These are phyloP conservation scores for Ascochyta koolunga DNA, from an alignment of 2,329 filamentous ascomycete species.

Conservation along the genomic window DNA sequence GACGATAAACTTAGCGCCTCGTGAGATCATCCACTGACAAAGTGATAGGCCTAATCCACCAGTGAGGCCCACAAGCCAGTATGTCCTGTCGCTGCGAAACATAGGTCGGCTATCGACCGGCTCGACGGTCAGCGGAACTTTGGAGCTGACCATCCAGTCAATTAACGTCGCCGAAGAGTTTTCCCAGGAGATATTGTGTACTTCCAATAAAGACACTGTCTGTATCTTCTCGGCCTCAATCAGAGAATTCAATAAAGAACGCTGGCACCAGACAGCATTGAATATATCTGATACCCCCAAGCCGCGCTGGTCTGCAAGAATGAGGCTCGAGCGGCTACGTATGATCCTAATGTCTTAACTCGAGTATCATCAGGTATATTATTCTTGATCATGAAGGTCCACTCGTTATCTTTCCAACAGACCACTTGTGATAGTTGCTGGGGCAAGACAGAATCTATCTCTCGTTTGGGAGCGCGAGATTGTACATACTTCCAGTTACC, in stretches of 20 bases:
- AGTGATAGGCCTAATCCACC: constrained; percentile 29
- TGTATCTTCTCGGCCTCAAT: neutral
- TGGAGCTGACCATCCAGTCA: neutral
- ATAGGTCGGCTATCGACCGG: neutral
- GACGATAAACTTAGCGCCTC: constrained; percentile 29
- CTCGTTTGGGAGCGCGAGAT: neutral
- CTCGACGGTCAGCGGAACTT: neutral
- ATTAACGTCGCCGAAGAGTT: neutral
- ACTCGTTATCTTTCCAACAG: neutral
- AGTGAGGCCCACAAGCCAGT: constrained; percentile 28
- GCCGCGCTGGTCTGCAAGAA: neutral
- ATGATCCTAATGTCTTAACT: neutral
- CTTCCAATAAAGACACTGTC: neutral
- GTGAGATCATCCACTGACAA: constrained; percentile 28
- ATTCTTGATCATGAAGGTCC: neutral
- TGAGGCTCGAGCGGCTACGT: neutral
- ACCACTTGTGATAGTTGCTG: neutral
- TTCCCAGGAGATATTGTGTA: neutral
- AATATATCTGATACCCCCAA: neutral
- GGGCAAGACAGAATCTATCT: neutral
- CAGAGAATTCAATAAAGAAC: constrained; percentile 4
- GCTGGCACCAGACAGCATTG: neutral
- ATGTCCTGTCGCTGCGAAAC: constrained; percentile 19
- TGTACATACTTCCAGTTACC: neutral
- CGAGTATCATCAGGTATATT: neutral